Evolutionary conservation across 1,284 basidiomycete species (phyloP), one percentile per base, ranked within the genome.

Genomic region (Dichomitus squalens): DNA sequence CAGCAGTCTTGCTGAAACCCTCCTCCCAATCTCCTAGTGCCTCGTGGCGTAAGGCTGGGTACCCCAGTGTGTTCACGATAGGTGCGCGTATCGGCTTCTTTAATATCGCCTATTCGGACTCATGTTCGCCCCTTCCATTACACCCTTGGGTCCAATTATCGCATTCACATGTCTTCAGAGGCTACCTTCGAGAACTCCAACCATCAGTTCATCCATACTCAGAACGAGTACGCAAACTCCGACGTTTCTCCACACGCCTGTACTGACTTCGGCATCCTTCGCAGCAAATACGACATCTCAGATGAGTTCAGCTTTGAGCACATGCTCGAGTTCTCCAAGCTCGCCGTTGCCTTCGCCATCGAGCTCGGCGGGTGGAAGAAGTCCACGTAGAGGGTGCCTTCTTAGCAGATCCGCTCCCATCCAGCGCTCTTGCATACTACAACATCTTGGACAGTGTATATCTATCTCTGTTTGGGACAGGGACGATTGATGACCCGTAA

Each of bases 311-410:
- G 88, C 66, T 93, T 93, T 67, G 70, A 75, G 2, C 88, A 95
- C 68, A 90, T 92, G 86, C 72, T 92, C 31, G 85, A 94, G 70
- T 96, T 96, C 76, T 92, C 92, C 59, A 96, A 96, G 79, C 80
- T 96, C 46, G 91, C 90, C 12, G 86, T 92, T 16, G 92, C 89
- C 0, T 93, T 92, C 67, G 90, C 87, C 6, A 83, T 95, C 61
- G 95, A 92, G 75, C 80, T 95, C 40, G 85, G 84, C 49, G 82
- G 82, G 35, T 80, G 82, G 79, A 61, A 58, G 23, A 68, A 69
- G 63, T 60, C 66, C 36, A 52, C 68, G 8, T 67, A 61, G 52
- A 48, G 49, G 12, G 23, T 35, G 18, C 35, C 47, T 44, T 57
- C 36, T 16, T 46, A 40, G 18, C 43, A 12, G 52, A 54, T 54